These are phyloP conservation scores for Ceratobasidium sp. DNA, from an alignment of 1,284 basidiomycete species.

Conservation along the genomic window DNA sequence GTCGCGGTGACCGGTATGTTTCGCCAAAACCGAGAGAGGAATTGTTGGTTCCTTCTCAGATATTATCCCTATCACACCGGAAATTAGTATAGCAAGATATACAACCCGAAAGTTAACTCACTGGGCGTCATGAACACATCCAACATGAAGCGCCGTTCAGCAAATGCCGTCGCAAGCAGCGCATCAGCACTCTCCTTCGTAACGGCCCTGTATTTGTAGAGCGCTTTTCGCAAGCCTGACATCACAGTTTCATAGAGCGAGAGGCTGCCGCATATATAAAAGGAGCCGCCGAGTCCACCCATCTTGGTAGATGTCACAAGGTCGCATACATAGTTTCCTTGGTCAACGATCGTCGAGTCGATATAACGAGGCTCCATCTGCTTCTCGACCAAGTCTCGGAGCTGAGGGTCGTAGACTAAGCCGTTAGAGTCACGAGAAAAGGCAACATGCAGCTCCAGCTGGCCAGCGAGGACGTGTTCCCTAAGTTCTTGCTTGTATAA, in stretches of 20 bases:
- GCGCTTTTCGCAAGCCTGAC: constrained; percentile 37
- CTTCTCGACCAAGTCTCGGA: constrained; percentile 43
- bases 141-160: constrained; percentile 43
- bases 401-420: constrained; percentile 34
- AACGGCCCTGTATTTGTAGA: constrained; percentile 42
- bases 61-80: constrained; percentile 12
- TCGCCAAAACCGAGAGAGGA: constrained; percentile 30
- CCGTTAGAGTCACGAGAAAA: constrained; percentile 45
- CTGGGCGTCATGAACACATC: constrained; percentile 46
- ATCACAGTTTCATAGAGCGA: constrained; percentile 44
- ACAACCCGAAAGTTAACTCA: background rate
- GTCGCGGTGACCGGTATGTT: constrained; percentile 40
- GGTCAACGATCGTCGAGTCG: constrained; percentile 43
- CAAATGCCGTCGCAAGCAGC: constrained; percentile 39
- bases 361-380: constrained; percentile 44
- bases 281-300: constrained; percentile 40
- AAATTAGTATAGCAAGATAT: background rate
- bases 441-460: constrained; percentile 42
- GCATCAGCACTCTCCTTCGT: constrained; percentile 42
- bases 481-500: constrained; percentile 44
- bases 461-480: constrained; percentile 40
- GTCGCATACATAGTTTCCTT: constrained; percentile 44
- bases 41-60: constrained; percentile 41
- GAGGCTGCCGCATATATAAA: constrained; percentile 46
- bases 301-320: constrained; percentile 43